Base-by-base conservation (phyloP, 352 stramenopile genomes). In the Phytopythium aichiense region DNA sequence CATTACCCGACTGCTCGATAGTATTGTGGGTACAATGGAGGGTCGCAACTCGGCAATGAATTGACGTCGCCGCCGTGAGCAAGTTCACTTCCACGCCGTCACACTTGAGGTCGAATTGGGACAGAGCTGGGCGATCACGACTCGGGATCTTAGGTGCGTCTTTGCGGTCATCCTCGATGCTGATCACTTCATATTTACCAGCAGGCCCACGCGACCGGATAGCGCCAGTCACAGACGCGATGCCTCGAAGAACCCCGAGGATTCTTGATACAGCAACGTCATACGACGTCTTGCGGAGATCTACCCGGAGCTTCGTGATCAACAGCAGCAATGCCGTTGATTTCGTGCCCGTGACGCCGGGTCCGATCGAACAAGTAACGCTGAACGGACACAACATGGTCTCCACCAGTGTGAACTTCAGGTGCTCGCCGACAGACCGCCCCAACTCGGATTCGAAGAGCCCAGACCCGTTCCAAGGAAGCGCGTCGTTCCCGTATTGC, bases 21-120 rank as follows among this genome's bases (percentile, higher is more conserved):
- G 46, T 46, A 22, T 71, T 69, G 56, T 90, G 72, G 0, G 38
- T n/a, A 22, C 84, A 11, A 20, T 58, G 25, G 5, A 92, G 65
- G 9, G 50, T 73, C 12, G 81, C 85, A 25, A 92, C 53, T 20
- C 86, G 80, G 51, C 88, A 15, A 61, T 92, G 86, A 2, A 85
- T 68, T 20, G 80, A 91, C 20, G 46, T 28, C n/a, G 52, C 38
- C 11, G 28, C 42, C 23, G 60, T 67, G 16, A 73, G 68, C 30
- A 74, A 48, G 43, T 74, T 76, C 18, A 84, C 30, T 62, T 91
- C 79, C n/a, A 87, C 48, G 52, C 81, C 81, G 61, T 92, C 79
- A 51, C 69, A 81, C 35, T 31, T 59, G n/a, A 65, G 9, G 7
- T 65, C 33, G 15, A 58, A 49, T 7, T 37, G n/a, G 13, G 4